phyloP scores from a whole-genome alignment of 2,329 filamentous ascomycete species.

The Zelopaecilomyces penicillatus region DNA sequence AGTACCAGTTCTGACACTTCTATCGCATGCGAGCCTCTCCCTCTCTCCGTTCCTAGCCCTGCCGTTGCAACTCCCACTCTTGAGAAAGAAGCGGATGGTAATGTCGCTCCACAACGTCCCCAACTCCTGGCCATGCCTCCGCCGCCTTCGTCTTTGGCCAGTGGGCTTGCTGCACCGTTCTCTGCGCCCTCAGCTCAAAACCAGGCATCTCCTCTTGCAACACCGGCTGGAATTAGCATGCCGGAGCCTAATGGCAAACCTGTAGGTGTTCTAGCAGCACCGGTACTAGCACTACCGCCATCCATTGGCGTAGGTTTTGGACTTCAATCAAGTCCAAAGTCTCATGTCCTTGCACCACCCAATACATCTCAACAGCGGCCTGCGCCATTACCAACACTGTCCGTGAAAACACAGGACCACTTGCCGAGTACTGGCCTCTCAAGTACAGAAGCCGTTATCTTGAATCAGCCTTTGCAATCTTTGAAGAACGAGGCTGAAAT shows the following conservation, averaged over 20 bases:
- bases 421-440: too few relatives aligned
- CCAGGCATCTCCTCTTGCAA: slow-evolving; percentile 10
- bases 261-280: slow-evolving; percentile 28
- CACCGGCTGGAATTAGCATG: slow-evolving; percentile 12
- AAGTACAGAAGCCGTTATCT: not conserved
- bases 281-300: slow-evolving; percentile 28
- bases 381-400: slow-evolving; percentile 12
- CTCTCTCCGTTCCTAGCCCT: not conserved
- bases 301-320: slow-evolving; percentile 18
- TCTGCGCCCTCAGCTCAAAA: slow-evolving; percentile 10
- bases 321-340: slow-evolving; percentile 24
- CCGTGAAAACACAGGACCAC: not conserved
- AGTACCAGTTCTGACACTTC: not conserved
- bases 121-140: slow-evolving; percentile 15
- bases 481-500: not conserved
- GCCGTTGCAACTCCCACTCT: not conserved
- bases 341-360: slow-evolving; percentile 37
- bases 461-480: not conserved
- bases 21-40: not conserved
- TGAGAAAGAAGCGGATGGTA: not conserved
- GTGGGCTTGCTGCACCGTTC: slow-evolving; percentile 11
- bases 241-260: slow-evolving; percentile 17
- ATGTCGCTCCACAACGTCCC: not conserved
- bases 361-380: slow-evolving; percentile 28
- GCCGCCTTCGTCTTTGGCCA: slow-evolving; percentile 7